Conservation (phyloP, 768 basidiomycete genomes). For the Rhodosporidiobolus odoratus region DNA sequence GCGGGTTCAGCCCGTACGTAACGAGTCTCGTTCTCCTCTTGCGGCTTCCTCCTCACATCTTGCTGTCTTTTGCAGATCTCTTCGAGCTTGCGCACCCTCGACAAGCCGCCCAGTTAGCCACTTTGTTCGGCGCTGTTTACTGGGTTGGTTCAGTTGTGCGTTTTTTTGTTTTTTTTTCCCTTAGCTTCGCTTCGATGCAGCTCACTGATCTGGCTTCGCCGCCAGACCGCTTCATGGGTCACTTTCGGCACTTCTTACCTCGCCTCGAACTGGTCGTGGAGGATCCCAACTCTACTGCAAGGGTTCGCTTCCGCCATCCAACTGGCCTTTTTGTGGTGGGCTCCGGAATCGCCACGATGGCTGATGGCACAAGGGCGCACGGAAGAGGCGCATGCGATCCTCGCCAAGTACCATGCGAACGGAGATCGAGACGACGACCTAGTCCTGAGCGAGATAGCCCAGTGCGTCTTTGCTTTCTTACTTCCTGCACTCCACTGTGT, state of each 20-base stretch:
- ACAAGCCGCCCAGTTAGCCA: conserved; percentile 1
- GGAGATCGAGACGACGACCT: conserved; percentile 17
- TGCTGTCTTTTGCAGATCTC: neutral
- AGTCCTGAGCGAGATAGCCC: conserved; percentile 7
- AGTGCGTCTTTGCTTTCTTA: neutral
- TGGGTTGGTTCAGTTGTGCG: neutral
- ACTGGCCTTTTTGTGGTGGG: neutral
- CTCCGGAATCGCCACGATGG: conserved; percentile 35
- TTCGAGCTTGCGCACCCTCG: conserved; percentile 25
- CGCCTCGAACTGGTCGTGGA: conserved; percentile 5
- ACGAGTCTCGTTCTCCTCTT: neutral
- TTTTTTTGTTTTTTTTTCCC: neutral
- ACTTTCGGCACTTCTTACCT: conserved; percentile 24
- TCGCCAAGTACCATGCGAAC: conserved; percentile 23
- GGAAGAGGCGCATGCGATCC: conserved; percentile 18
- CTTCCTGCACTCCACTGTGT: too few relatives aligned
- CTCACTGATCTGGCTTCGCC: neutral
- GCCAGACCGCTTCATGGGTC: neutral
- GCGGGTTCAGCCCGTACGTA: neutral
- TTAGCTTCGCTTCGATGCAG: neutral
- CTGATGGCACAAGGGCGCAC: conserved; percentile 12
- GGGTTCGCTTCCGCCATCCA: conserved; percentile 14
- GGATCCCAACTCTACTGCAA: conserved; percentile 13
- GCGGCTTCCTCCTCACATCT: neutral
- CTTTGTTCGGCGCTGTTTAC: conserved; percentile 6